Evolutionary conservation across 192 early-diverging fungal species (phyloP).

Genomic region (Backusella westeae): DNA sequence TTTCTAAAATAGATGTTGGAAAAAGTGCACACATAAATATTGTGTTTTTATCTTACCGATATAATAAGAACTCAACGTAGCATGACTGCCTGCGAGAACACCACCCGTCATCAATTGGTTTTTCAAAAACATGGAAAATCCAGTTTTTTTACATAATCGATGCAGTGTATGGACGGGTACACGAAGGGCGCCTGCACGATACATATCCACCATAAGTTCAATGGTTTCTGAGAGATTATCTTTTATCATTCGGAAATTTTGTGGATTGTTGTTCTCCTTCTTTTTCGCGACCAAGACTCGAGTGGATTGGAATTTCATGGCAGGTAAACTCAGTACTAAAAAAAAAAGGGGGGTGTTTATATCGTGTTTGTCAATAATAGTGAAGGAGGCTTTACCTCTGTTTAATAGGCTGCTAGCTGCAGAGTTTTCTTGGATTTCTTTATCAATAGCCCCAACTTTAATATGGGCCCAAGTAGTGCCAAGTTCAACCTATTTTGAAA

Average conservation of each 20-base stretch:
- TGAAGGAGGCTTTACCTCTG: not conserved
- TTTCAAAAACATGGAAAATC: slow-evolving; percentile 16
- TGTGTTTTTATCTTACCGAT: slow-evolving; percentile 38
- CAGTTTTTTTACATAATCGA: slow-evolving; percentile 13
- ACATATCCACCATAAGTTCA: slow-evolving; percentile 43
- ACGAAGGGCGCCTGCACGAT: slow-evolving; percentile 10
- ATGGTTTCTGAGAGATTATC: slow-evolving; percentile 14
- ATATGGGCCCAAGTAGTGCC: not conserved
- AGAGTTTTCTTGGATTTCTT: not conserved
- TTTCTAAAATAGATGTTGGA: slow-evolving; percentile 36
- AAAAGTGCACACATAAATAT: not conserved
- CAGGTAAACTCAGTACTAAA: slow-evolving; percentile 6
- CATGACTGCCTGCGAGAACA: slow-evolving; percentile 18
- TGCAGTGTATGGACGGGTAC: not conserved
- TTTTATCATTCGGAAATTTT: not conserved
- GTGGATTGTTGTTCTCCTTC: not conserved
- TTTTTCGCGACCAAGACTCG: not conserved
- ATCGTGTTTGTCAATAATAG: not conserved
- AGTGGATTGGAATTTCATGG: not conserved
- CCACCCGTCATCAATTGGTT: not conserved
- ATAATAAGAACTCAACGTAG: slow-evolving; percentile 40
- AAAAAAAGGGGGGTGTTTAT: not conserved
- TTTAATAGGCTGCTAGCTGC: not conserved
- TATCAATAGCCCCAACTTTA: not conserved
- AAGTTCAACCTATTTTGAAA: not conserved